Base-by-base conservation (phyloP, 1,139 yeast species). In the Saccharomyces hybrid region DNA sequence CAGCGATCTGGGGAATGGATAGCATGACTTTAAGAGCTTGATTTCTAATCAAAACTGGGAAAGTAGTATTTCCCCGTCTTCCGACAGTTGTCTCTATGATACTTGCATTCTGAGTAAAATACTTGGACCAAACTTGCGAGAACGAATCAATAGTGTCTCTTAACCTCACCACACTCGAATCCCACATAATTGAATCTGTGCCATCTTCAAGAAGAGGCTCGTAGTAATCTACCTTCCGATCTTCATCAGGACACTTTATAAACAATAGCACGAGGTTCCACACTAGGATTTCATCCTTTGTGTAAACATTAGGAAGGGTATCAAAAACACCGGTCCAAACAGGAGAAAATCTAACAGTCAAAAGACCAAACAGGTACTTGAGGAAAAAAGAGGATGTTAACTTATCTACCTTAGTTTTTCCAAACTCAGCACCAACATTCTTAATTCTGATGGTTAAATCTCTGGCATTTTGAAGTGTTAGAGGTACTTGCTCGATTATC, bases 341-440 rank as follows among this genome's bases (percentile, higher is more conserved):
- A 1, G 99, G 99, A 57, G 89, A 87, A 63, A 93, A 90, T 58
- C 81, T 80, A 50, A 84, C 83, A 1, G 90, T 78, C 51, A 91
- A 72, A 58, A 87, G 75, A 28, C 97, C 98, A 68, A 89, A 82
- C 53, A 86, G 59, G 66, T 78, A 88, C 41, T 79, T 76, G 16
- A 84, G 75, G 27, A 86, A 75, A 5, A 80, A 70, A 14, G 64
- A 63, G 46, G 78, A 76, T 13, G 58, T 49, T 23, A 66, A 25
- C 0, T 68, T 60, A 8, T 78, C 73, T n/a, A 11, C 23, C 1
- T 75, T 75, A 7, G 72, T 59, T n/a, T 73, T 69, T 32, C 74
- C 70, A 64, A 78, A 84, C 5, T 76, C 76, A 13, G 73, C 65
- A 1, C 82, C 83, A 57, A 90, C 71, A 52, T 77, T 77, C 63